A percentile compares a stretch with the other conserved stretches of the same genome.
phyloP scores from a whole-genome alignment of 495 filamentous ascomycete species.

The Amniculicola lignicola region DNA sequence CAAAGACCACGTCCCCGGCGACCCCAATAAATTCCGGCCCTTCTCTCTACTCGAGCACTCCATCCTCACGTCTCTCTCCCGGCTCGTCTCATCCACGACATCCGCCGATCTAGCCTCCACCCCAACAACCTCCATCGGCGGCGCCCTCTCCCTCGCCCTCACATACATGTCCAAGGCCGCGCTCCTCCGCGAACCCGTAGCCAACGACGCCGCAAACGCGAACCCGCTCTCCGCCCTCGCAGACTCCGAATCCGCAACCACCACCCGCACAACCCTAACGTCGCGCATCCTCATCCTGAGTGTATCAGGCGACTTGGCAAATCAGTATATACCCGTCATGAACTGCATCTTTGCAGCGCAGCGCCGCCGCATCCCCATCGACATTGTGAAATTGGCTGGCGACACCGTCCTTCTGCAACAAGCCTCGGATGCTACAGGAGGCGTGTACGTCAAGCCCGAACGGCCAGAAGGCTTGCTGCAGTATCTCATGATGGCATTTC shows the following conservation, averaged over 20 bases:
- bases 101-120: constrained; percentile 56
- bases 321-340: constrained; percentile 97
- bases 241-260: constrained; percentile 35
- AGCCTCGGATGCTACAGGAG: constrained; percentile 82
- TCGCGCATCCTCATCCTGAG: constrained; percentile 77
- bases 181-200: constrained; percentile 38
- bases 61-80: constrained; percentile 65
- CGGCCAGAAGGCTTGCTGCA: constrained; percentile 71
- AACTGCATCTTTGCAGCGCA: constrained; percentile 95
- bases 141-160: constrained; percentile 84
- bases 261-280: constrained; percentile 43
- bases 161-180: constrained; percentile 74
- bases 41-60: constrained; percentile 81
- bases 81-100: constrained; percentile 65
- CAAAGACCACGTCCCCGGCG: constrained; percentile 35
- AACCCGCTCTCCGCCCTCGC: constrained; percentile 38
- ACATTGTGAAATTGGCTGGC: constrained; percentile 80
- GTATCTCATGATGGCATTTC: constrained; percentile 93
- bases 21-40: constrained; percentile 89
- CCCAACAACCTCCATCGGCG: constrained; percentile 77
- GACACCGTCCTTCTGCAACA: constrained; percentile 93
- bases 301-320: constrained; percentile 75
- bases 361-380: constrained; percentile 79
- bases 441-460: constrained; percentile 74
- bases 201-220: constrained; percentile 19